phyloP scores from a whole-genome alignment of 225 moss, liverwort and hornwort species.

The Bryoerythrophyllum caledonicum region DNA sequence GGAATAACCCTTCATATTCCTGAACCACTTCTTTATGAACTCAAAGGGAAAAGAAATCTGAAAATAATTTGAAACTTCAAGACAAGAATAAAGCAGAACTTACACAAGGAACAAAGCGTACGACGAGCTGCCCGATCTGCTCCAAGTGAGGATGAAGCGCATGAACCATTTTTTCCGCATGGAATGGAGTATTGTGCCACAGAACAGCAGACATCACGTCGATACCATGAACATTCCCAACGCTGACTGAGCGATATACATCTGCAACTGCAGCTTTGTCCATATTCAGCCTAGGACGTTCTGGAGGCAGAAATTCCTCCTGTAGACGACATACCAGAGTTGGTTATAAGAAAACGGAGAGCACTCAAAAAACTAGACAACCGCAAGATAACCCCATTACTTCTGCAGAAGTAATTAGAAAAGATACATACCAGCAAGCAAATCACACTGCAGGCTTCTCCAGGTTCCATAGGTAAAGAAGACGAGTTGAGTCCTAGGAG shows the following conservation, averaged over 20 bases:
- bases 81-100: slow-evolving; percentile 19
- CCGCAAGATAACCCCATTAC: background rate
- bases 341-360: background rate
- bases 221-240: slow-evolving; percentile 70
- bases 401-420: slow-evolving; percentile 12
- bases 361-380: slow-evolving; percentile 13
- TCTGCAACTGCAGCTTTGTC: slow-evolving; percentile 71
- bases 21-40: background rate
- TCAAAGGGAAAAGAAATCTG: slow-evolving; percentile 5
- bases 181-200: slow-evolving; percentile 62
- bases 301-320: slow-evolving; percentile 81
- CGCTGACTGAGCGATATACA: slow-evolving; percentile 64
- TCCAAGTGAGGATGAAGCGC: slow-evolving; percentile 68
- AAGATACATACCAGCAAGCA: slow-evolving; percentile 69
- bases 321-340: slow-evolving; percentile 34
- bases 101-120: slow-evolving; percentile 78
- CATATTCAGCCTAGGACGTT: slow-evolving; percentile 65
- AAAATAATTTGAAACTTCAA: slow-evolving; percentile 4
- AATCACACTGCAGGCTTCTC: slow-evolving; percentile 76
- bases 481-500: slow-evolving; percentile 63
- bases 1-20: background rate
- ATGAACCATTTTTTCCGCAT: slow-evolving; percentile 64
- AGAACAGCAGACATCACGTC: slow-evolving; percentile 64
- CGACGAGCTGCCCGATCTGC: slow-evolving; percentile 79
- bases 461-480: slow-evolving; percentile 81